Base-by-base conservation (phyloP, 768 basidiomycete species). In the Tricholoma sp. region DNA sequence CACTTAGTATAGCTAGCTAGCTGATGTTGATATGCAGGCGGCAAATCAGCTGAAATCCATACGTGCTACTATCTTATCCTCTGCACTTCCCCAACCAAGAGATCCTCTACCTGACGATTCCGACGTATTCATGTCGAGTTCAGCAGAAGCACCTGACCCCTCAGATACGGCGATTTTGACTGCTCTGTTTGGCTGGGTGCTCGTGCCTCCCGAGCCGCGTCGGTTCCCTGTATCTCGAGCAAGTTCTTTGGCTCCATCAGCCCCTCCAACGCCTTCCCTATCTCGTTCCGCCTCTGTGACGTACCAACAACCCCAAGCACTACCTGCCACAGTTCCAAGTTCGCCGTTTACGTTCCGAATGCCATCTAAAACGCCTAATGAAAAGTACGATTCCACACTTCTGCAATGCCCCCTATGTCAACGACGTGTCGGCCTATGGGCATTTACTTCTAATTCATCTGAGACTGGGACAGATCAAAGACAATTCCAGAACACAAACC, bases 361-460 rank as follows among this genome's bases (percentile, higher is more conserved):
- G 67, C 72, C 74, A 13, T 60, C 67, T 1, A 65, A 57, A 20
- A 39, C 69, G 3, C n/a, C 18, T 10, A 42, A 53, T 13, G 55
- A 54, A 6, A 77, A 74, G 52, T 72, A 74, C 11, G 83, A 83
- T 31, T 75, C 80, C 28, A 70, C 81, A 0, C 72, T 88, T 8
- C 68, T 91, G 1, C 79, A 84, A 57, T 92, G 90, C 59, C 59
- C 72, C 9, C 74, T 92, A 15, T 92, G 89, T 64, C 88, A 88
- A 63, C 79, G 90, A n/a, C 80, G 89, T 17, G 76, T 91, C 42
- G 90, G 90, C 3, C 71, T 92, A 36, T 91, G 90, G 90, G 81
- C 83, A 1, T 91, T 90, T 64, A 68, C 74, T 1, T 72, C 33
- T 31, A 63, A 44, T 41, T 56, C 58, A 18, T 47, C 58, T 41